A percentile compares a stretch with the other conserved stretches of the same genome.
Evolutionary conservation across 1,284 basidiomycete species (phyloP).

Genomic region (Sporisorium reilianum): DNA sequence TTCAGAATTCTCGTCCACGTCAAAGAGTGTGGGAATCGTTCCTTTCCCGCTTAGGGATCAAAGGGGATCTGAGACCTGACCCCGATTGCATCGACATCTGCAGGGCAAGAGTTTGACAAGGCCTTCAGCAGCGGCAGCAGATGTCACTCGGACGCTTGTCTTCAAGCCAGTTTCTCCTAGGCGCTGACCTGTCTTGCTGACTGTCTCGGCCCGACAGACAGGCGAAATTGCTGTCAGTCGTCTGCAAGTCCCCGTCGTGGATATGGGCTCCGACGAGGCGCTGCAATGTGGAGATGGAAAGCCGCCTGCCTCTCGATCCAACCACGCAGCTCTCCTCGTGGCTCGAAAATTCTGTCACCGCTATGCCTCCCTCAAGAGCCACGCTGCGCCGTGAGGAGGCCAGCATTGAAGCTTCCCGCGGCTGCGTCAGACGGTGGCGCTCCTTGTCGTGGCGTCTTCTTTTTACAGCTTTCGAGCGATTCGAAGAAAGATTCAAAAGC

Average conservation of each 20-base stretch:
- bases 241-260: neutral
- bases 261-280: neutral
- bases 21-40: no score
- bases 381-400: no score
- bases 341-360: neutral
- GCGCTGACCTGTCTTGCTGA: neutral
- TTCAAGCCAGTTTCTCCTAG: neutral
- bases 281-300: slow-evolving; percentile 20
- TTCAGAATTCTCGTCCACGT: no score
- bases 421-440: neutral
- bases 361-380: neutral
- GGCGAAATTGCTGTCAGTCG: neutral
- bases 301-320: slow-evolving; percentile 6
- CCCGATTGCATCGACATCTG: neutral
- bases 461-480: neutral
- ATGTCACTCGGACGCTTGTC: neutral
- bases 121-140: no score
- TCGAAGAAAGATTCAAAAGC: no score
- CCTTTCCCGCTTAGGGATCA: no score
- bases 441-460: neutral
- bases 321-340: slow-evolving; percentile 12
- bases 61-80: neutral
- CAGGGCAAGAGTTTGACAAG: neutral
- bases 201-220: neutral
- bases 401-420: no score